Percentiles rank a stretch among this genome's conserved stretches.
These are phyloP conservation scores for Coemansia sp. DNA, from an alignment of 192 early-diverging fungal genomes.

Conservation along the genomic window DNA sequence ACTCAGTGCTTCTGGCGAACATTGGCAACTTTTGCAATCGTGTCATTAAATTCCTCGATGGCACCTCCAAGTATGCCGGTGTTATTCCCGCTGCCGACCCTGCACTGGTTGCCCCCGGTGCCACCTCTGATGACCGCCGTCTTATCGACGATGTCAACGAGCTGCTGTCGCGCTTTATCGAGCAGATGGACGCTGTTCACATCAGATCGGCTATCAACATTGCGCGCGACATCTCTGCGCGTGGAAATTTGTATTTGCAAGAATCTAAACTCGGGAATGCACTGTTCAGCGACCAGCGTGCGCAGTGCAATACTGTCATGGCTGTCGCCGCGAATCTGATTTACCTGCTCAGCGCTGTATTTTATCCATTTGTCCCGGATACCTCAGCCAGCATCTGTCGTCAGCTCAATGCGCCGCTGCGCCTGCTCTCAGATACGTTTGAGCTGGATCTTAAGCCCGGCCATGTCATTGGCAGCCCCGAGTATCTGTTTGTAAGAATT, in stretches of 20 bases:
- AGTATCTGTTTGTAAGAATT: slow-evolving; percentile 90
- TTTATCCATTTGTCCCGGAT: slow-evolving; percentile 92
- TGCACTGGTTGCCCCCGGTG: slow-evolving; percentile 41
- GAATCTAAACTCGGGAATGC: slow-evolving; percentile 88
- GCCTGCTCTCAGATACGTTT: slow-evolving; percentile 76
- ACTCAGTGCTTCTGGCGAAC: slow-evolving; percentile 92
- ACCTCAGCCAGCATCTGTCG: slow-evolving; percentile 74
- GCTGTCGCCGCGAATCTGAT: slow-evolving; percentile 79
- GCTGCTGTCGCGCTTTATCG: slow-evolving; percentile 72
- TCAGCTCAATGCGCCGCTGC: slow-evolving; percentile 81
- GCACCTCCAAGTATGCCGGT: slow-evolving; percentile 83
- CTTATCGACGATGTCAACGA: slow-evolving; percentile 83
- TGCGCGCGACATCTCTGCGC: slow-evolving; percentile 92
- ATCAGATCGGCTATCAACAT: slow-evolving; percentile 75
- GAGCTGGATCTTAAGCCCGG: slow-evolving; percentile 73
- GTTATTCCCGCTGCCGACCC: slow-evolving; percentile 65
- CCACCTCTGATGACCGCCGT: slow-evolving; percentile 62
- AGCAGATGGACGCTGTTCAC: slow-evolving; percentile 79
- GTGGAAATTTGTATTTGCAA: slow-evolving; percentile 94
- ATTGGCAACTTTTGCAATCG: slow-evolving; percentile 98
- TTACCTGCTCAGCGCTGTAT: slow-evolving; percentile 82
- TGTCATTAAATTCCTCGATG: slow-evolving; percentile 84
- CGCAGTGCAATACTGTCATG: slow-evolving; percentile 85
- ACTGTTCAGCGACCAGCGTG: slow-evolving; percentile 74
- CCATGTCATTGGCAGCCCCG: slow-evolving; percentile 81